A percentile compares a stretch with the other conserved stretches of the same genome.
These are phyloP conservation scores for Penicillium cataractarum DNA, from an alignment of 495 filamentous ascomycete genomes.

Conservation along the genomic window DNA sequence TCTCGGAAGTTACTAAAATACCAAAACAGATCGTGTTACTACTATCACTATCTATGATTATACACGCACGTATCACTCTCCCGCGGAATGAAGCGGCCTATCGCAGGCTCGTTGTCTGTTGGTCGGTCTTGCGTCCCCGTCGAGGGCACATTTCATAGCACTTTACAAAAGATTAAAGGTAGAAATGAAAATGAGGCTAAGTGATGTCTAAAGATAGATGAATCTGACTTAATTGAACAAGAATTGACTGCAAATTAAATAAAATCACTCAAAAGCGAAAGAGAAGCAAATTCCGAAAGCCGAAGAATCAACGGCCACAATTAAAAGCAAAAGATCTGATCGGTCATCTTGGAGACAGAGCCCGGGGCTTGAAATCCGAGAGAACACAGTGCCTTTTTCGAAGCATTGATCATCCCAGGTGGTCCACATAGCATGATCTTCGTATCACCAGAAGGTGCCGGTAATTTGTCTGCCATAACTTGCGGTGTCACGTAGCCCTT, in stretches of 20 bases:
- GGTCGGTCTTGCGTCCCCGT: neutral
- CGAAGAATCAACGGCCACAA: neutral
- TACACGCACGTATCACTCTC: neutral
- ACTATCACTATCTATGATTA: neutral
- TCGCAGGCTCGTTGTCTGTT: neutral
- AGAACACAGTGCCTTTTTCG: conserved; percentile 36
- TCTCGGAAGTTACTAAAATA: neutral
- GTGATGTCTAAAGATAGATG: neutral
- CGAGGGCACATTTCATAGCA: neutral
- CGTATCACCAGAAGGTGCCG: conserved; percentile 27
- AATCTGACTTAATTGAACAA: neutral
- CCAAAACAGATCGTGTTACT: neutral
- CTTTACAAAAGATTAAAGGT: neutral
- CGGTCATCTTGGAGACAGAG: conserved; percentile 24
- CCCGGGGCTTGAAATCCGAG: conserved; percentile 32
- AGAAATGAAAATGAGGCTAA: neutral
- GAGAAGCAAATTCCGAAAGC: neutral
- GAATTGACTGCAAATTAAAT: neutral
- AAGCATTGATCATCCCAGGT: conserved; percentile 43
- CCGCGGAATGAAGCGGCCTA: neutral
- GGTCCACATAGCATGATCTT: conserved; percentile 49
- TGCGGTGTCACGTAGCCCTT: conserved; percentile 29
- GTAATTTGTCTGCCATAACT: conserved; percentile 30
- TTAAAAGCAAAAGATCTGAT: conserved; percentile 29
- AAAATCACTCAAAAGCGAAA: neutral